phyloP scores from a whole-genome alignment of 805 yeast species.

The Kodamaea restingae region DNA sequence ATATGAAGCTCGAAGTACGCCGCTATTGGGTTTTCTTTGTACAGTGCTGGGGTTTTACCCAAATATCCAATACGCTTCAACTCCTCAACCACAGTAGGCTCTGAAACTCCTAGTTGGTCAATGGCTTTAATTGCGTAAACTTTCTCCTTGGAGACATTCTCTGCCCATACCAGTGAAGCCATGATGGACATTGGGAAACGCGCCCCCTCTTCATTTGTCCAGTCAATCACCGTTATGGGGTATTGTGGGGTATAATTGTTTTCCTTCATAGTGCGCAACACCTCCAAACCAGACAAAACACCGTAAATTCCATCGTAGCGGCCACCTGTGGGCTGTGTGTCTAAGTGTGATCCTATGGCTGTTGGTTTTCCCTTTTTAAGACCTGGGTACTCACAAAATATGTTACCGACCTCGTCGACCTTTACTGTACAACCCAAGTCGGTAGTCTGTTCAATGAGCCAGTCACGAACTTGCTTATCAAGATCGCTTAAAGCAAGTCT shows the following conservation, averaged over 20 bases:
- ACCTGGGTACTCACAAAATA: conserved; percentile 64
- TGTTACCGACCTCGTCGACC: conserved; percentile 64
- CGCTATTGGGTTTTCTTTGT: conserved; percentile 50
- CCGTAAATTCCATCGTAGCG: conserved; percentile 73
- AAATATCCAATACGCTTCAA: conserved; percentile 58
- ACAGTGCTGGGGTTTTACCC: conserved; percentile 48
- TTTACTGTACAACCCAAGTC: conserved; percentile 54
- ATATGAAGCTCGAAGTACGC: conserved; percentile 75
- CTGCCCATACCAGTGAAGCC: conserved; percentile 69
- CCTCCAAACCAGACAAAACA: conserved; percentile 63
- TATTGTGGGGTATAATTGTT: conserved; percentile 56
- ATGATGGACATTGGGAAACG: conserved; percentile 67
- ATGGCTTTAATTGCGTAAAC: conserved; percentile 52
- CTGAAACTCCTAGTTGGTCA: conserved; percentile 35
- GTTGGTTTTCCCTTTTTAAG: conserved; percentile 45
- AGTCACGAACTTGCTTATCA: conserved; percentile 61
- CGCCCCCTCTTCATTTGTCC: conserved; percentile 83
- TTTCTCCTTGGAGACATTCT: conserved; percentile 40
- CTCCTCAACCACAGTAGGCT: conserved; percentile 48
- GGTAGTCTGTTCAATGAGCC: conserved; percentile 55
- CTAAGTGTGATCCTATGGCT: conserved; percentile 70
- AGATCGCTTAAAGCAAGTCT: conserved; percentile 59
- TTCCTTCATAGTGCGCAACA: conserved; percentile 60
- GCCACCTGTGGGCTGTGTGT: conserved; percentile 78
- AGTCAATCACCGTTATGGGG: conserved; percentile 61